A percentile compares a stretch with the other conserved stretches of the same genome.
Evolutionary conservation across 352 stramenopile species (phyloP).

Genomic region (Phytophthora crassamura): DNA sequence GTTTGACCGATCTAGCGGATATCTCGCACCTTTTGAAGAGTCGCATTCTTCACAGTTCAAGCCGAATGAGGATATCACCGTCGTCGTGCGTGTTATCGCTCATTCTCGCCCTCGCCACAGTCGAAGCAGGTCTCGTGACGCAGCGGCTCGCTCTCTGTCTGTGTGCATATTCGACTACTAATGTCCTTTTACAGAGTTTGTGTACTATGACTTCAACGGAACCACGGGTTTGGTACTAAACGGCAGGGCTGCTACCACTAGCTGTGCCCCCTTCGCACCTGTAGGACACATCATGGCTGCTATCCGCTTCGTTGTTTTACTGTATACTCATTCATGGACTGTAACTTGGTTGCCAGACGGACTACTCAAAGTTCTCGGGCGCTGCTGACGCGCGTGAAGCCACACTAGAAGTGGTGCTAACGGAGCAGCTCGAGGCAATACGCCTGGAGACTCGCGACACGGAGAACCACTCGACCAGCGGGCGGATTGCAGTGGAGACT

Average conservation of each 20-base stretch:
- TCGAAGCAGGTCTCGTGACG: not conserved
- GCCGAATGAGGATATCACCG: no score
- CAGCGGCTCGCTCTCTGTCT: not conserved
- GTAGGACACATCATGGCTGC: constrained; percentile 31
- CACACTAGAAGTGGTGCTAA: constrained; percentile 63
- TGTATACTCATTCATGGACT: constrained; percentile 4
- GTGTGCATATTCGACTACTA: not conserved
- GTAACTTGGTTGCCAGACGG: constrained; percentile 47
- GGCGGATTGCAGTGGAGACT: constrained; percentile 52
- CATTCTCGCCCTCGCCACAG: no score
- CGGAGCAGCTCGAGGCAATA: constrained; percentile 65
- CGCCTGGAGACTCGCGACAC: constrained; percentile 68
- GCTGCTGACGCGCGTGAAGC: constrained; percentile 58
- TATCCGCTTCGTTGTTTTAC: not conserved
- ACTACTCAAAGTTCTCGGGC: constrained; percentile 59
- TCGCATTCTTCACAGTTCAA: no score
- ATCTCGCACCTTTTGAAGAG: no score
- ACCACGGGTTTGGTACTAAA: constrained; percentile 83
- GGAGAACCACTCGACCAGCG: constrained; percentile 55
- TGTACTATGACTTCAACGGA: constrained; percentile 90
- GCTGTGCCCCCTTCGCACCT: constrained; percentile 55
- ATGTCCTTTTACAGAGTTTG: constrained; percentile 59
- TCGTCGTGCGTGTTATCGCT: no score
- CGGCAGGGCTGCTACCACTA: constrained; percentile 79
- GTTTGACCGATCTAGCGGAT: no score